These are phyloP conservation scores for Pichia cabralensis DNA, from an alignment of 805 yeast genomes.

Conservation along the genomic window DNA sequence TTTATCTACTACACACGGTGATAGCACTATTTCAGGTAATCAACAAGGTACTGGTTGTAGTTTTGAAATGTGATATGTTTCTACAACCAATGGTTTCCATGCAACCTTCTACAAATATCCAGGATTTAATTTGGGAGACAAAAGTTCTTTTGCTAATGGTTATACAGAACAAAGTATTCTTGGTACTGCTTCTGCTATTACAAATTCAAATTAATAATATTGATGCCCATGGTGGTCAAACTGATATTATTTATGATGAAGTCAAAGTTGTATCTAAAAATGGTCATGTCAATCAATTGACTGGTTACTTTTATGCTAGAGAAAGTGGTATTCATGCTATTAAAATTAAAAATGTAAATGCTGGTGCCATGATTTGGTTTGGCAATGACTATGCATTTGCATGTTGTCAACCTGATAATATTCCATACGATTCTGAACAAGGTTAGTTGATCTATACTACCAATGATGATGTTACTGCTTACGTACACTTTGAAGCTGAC, in stretches of 20 bases:
- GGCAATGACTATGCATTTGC: constrained; percentile 24
- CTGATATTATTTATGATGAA: constrained; percentile 1
- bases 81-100: constrained; percentile 4
- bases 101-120: constrained; percentile 4
- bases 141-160: constrained; percentile 3
- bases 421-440: constrained; percentile 1
- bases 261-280: constrained; percentile 1
- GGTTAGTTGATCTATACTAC: constrained; percentile 1
- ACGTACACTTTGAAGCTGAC: constrained; percentile 9
- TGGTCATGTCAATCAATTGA: constrained; percentile 9
- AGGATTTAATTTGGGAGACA: neutral
- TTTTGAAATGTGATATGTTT: neutral
- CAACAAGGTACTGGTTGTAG: constrained; percentile 3
- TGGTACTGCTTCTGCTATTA: constrained; percentile 3
- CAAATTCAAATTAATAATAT: constrained; percentile 6
- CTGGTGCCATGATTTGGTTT: constrained; percentile 23
- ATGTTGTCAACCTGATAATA: constrained; percentile 22
- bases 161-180: constrained; percentile 2
- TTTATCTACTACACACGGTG: neutral
- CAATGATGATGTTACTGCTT: constrained; percentile 1
- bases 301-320: constrained; percentile 18
- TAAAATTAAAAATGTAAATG: constrained; percentile 19
- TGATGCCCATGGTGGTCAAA: neutral
- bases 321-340: constrained; percentile 23
- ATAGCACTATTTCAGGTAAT: neutral